Conservation (phyloP, 2,329 filamentous ascomycete species). For the Coniochaeta ligniaria region DNA sequence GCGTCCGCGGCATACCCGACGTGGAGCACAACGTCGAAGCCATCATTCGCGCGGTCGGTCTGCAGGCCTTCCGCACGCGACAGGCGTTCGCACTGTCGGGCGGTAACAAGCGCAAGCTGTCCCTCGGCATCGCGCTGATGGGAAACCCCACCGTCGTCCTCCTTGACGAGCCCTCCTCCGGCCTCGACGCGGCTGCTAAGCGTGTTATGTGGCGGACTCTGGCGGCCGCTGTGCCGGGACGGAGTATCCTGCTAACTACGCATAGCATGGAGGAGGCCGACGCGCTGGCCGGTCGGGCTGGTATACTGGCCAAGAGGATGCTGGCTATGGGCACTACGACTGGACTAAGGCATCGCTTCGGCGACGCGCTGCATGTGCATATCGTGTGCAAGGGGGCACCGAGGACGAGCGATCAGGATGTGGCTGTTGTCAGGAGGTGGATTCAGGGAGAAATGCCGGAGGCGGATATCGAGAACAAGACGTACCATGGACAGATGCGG, state of each 20-base stretch:
- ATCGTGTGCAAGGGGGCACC: slow-evolving; percentile 70
- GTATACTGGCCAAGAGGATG: slow-evolving; percentile 82
- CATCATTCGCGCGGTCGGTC: slow-evolving; percentile 73
- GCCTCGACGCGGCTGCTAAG: slow-evolving; percentile 86
- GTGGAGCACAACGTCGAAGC: slow-evolving; percentile 70
- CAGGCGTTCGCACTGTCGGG: slow-evolving; percentile 78
- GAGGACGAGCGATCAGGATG: slow-evolving; percentile 62
- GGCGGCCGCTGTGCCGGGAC: slow-evolving; percentile 62
- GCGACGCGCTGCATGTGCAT: slow-evolving; percentile 74
- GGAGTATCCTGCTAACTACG: slow-evolving; percentile 82
- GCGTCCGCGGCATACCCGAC: slow-evolving; percentile 69
- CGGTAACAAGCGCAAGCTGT: slow-evolving; percentile 90
- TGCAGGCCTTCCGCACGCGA: slow-evolving; percentile 61
- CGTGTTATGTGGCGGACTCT: slow-evolving; percentile 90
- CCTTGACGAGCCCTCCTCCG: slow-evolving; percentile 82
- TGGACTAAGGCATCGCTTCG: slow-evolving; percentile 65
- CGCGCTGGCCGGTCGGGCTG: slow-evolving; percentile 73
- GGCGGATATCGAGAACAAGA: slow-evolving; percentile 64
- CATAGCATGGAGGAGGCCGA: slow-evolving; percentile 96
- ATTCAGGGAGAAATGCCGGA: slow-evolving; percentile 52
- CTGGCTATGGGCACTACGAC: slow-evolving; percentile 74
- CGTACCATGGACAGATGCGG: slow-evolving; percentile 80
- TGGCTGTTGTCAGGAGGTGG: slow-evolving; percentile 60
- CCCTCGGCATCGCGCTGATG: slow-evolving; percentile 83
- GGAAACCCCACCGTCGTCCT: slow-evolving; percentile 83